These are phyloP conservation scores for Cucumis cinereus DNA, from an alignment of 306 rosid genomes.

Conservation along the genomic window DNA sequence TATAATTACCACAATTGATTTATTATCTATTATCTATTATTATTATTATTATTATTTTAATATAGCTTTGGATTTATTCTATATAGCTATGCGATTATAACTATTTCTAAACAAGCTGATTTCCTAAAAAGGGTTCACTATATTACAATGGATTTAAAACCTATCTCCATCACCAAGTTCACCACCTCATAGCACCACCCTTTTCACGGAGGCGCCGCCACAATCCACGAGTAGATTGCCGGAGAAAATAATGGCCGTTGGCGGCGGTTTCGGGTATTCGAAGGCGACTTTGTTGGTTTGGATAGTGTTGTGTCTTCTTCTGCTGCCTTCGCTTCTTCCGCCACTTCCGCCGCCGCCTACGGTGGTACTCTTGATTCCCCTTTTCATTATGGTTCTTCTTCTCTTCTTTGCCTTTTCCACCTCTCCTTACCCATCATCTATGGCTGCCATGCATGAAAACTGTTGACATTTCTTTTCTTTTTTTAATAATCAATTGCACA, in stretches of 20 bases:
- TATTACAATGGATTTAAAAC: not conserved
- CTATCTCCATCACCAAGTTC: not conserved
- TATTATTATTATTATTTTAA: too few species aligned
- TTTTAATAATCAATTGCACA: not conserved
- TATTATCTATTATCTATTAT: too few species aligned
- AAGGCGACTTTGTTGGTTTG: not conserved
- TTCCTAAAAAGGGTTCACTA: not conserved
- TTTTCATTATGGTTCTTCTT: not conserved
- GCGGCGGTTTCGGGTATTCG: not conserved
- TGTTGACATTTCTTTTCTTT: not conserved
- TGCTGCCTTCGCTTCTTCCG: not conserved
- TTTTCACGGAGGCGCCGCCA: not conserved
- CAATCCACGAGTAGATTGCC: not conserved
- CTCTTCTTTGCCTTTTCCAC: not conserved
- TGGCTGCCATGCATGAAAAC: not conserved
- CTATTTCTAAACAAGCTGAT: not conserved
- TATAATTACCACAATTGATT: too few species aligned
- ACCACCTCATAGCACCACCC: not conserved
- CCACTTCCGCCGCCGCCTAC: not conserved
- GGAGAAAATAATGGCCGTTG: not conserved
- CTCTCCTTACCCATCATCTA: not conserved
- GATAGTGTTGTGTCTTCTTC: not conserved
- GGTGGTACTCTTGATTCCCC: not conserved
- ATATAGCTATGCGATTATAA: too few species aligned
- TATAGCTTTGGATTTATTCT: too few species aligned